Conservation (phyloP, 2,329 filamentous ascomycete genomes). For the Myriangium duriaei region DNA sequence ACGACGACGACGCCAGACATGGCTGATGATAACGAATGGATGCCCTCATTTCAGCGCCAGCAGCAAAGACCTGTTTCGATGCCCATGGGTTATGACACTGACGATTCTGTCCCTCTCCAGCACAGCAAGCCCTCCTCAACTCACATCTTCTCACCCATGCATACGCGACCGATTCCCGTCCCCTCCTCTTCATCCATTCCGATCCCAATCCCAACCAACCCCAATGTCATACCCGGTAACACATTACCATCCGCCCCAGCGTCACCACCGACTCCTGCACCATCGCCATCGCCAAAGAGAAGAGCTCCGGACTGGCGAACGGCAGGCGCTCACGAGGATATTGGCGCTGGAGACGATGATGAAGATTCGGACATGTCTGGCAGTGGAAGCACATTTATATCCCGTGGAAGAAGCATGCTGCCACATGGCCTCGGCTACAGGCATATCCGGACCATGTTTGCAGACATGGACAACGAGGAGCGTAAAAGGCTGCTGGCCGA, state of each 20-base stretch:
- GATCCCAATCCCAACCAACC: conserved; percentile 28
- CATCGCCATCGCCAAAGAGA: conserved; percentile 51
- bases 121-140: conserved; percentile 8
- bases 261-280: conserved; percentile 53
- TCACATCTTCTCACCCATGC: conserved; percentile 4
- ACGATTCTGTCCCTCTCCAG: conserved; percentile 4
- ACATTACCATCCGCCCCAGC: conserved; percentile 53
- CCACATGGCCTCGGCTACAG: conserved; percentile 38
- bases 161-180: conserved; percentile 10
- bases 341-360: conserved; percentile 38
- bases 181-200: conserved; percentile 32
- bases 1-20: too few species aligned
- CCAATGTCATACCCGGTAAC: conserved; percentile 42
- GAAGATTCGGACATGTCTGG: conserved; percentile 17
- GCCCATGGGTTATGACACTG: conserved; percentile 12
- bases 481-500: conserved; percentile 74
- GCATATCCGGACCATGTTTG: conserved; percentile 69
- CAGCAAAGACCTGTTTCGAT: conserved; percentile 12
- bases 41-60: conserved; percentile 10
- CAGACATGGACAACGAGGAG: conserved; percentile 60
- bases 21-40: conserved; percentile 12
- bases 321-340: conserved; percentile 68
- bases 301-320: conserved; percentile 62
- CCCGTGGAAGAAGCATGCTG: conserved; percentile 10
- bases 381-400: conserved; percentile 15